These are phyloP conservation scores for Poa annua DNA, from an alignment of 176 grass and related monocot genomes.

Conservation along the genomic window DNA sequence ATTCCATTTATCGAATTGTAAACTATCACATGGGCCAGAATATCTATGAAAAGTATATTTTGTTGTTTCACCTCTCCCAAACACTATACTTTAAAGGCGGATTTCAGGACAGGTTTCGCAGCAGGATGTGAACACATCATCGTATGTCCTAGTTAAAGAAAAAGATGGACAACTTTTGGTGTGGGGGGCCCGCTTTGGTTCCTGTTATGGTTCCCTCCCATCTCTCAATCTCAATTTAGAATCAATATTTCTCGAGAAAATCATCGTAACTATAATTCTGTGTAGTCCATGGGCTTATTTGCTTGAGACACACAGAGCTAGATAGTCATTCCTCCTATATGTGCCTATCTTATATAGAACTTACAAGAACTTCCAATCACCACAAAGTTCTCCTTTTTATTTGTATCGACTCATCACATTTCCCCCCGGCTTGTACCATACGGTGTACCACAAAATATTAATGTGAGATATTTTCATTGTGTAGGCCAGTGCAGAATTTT, in stretches of 20 bases:
- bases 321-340: not conserved
- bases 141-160: not conserved
- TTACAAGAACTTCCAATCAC: not conserved
- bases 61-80: not conserved
- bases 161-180: not conserved
- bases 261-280: not conserved
- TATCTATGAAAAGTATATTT: not conserved
- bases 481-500: not conserved
- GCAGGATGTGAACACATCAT: too few species aligned
- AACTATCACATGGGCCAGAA: not conserved
- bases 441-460: not conserved
- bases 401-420: not conserved
- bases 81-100: too few species aligned
- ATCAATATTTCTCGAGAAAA: not conserved
- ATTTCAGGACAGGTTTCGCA: too few species aligned
- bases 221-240: not conserved
- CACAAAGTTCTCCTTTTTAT: not conserved
- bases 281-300: not conserved
- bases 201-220: not conserved
- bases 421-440: not conserved
- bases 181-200: not conserved
- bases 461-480: not conserved
- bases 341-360: not conserved
- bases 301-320: not conserved
- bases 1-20: not conserved